Base-by-base conservation (phyloP, 1,284 basidiomycete species). In the Athelia psychrophila region DNA sequence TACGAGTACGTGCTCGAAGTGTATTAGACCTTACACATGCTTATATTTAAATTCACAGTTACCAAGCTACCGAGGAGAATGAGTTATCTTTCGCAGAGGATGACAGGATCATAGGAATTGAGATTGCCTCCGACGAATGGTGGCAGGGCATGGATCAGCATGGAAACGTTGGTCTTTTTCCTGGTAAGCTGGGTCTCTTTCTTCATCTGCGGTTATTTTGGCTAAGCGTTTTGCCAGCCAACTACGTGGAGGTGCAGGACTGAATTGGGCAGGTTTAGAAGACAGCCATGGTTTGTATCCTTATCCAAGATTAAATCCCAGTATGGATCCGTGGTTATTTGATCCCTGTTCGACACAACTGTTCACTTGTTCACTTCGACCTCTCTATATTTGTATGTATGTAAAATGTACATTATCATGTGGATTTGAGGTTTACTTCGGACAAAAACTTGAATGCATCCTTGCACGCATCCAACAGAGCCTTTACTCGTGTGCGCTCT, bases 401-500 rank as follows among this genome's bases (percentile, higher is more conserved):
- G 13, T 6, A 13, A 30, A 6, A 13, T 30, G 13, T 6, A 30
- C 6, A 6, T 6, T n/a, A n/a, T 30, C 13, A 30, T 30, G 27
- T 30, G 13, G 27, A 30, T 65, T 87, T 88, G 57, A 92, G 65
- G 61, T 80, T 86, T 51, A 92, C 83, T 60, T 92, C 89, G 2
- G 88, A 88, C 19, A 92, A 73, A 22, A 80, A 90, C 72, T 88
- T 93, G 77, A 98, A 98, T 32, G 96, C 96, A 60, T 97, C 95
- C 76, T 90, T 95, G 74, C 99, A 99, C 13, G 96, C 96, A 64
- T 98, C 94, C 59, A 99, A 75, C 49, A 99, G 71, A 13, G 93
- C 88, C 80, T 98, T 98, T 44, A 99, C 92, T 62, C 97, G 79
- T 58, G 92, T 83, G 52, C 97, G 80, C 76, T 99, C 97, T 40